phyloP scores from a whole-genome alignment of 805 yeast species.

The Clavispora vitiphila region DNA sequence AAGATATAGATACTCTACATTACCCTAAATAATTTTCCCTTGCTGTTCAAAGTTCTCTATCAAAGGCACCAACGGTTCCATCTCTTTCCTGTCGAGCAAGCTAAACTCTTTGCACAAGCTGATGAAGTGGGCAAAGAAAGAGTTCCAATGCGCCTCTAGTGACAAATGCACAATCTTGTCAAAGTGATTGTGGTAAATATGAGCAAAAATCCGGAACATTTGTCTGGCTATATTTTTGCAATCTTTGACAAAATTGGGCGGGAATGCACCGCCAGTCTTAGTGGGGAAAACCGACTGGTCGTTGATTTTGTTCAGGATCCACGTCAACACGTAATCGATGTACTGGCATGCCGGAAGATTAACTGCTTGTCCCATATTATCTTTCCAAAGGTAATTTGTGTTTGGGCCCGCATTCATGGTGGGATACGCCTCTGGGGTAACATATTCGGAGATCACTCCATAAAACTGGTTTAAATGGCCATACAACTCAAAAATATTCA shows the following conservation, averaged over 20 bases:
- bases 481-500: constrained; percentile 85
- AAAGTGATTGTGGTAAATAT: constrained; percentile 89
- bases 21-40: constrained; percentile 61
- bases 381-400: constrained; percentile 88
- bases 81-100: constrained; percentile 71
- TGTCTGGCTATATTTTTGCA: constrained; percentile 85
- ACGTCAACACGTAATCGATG: constrained; percentile 84
- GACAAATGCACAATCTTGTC: constrained; percentile 89
- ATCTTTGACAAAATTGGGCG: constrained; percentile 75
- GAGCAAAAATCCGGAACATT: constrained; percentile 94
- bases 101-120: constrained; percentile 82
- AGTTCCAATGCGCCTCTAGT: constrained; percentile 96
- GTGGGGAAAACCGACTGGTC: constrained; percentile 93
- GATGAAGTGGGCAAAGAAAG: constrained; percentile 90
- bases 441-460: constrained; percentile 85
- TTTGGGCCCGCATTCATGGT: constrained; percentile 96
- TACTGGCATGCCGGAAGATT: constrained; percentile 90
- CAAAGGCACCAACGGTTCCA: constrained; percentile 71
- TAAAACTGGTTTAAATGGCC: constrained; percentile 82
- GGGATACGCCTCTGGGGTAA: constrained; percentile 84
- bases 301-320: constrained; percentile 83
- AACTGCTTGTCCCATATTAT: constrained; percentile 67
- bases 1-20: background rate
- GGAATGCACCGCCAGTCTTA: constrained; percentile 82
- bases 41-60: constrained; percentile 79